Evolutionary conservation across 306 rosid species (phyloP).

Genomic region (Acacia melanoxylon): DNA sequence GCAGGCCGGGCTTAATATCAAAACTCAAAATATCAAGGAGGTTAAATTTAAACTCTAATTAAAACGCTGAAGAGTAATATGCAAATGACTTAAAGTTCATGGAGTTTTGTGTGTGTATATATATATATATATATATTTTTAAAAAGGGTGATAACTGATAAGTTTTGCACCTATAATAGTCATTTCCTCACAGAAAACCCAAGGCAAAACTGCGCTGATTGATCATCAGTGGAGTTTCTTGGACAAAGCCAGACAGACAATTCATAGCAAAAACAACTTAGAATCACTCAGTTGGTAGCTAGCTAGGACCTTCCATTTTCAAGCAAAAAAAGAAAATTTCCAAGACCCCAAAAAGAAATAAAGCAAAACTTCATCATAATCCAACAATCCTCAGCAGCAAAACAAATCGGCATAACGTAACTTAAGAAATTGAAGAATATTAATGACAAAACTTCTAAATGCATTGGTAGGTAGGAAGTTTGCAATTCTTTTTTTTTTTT

Average conservation of each 20-base stretch:
- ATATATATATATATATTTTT: too few relatives aligned
- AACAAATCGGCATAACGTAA: neutral
- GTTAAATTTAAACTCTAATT: too few relatives aligned
- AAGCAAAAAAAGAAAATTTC: constrained; percentile 19
- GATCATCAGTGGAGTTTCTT: constrained; percentile 34
- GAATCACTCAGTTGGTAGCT: constrained; percentile 41
- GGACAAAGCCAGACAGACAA: constrained; percentile 45
- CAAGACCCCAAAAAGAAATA: neutral
- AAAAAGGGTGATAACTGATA: constrained; percentile 6
- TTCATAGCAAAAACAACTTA: constrained; percentile 28
- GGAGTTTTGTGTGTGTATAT: too few relatives aligned
- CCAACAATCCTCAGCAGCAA: neutral
- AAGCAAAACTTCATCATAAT: neutral
- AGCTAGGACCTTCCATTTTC: constrained; percentile 42
- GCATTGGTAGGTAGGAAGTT: neutral
- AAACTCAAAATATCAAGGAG: too few relatives aligned
- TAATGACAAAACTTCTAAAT: neutral
- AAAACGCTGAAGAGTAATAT: too few relatives aligned
- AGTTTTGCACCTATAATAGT: constrained; percentile 25
- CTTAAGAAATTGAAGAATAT: neutral
- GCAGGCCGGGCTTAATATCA: too few relatives aligned
- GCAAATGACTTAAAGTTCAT: too few relatives aligned
- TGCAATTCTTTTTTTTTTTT: neutral
- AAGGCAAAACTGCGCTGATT: constrained; percentile 22
- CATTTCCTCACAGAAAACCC: constrained; percentile 20